Evolutionary conservation across 257 asterid genomes (phyloP), one percentile per base, ranked within the genome.

Genomic region (Perilla frutescens): DNA sequence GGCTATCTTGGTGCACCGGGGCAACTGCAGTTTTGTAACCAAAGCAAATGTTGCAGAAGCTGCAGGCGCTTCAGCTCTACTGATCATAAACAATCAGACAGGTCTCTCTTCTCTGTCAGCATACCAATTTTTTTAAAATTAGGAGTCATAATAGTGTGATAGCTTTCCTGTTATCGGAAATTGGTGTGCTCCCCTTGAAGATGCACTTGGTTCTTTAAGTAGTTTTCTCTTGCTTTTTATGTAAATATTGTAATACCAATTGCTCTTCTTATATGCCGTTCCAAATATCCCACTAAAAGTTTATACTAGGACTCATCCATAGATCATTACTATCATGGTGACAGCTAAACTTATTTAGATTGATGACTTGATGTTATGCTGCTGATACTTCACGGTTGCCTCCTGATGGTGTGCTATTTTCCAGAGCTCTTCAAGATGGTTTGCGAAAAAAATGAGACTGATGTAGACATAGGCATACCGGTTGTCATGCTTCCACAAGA

Each of bases 361-460:
- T 20, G 26, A 20, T 20, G 26, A 11, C 32, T 48, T 47, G 8
- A 68, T 50, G 8, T 68, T 11, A n/a, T 29, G 8, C 61, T 49
- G 65, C 37, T 80, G 67, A 59, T 75, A 57, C 73, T 9, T 62
- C 32, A 68, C 31, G 58, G 39, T 31, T 68, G 37, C 53, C 36
- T 44, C 49, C 41, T 70, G 32, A 62, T 53, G 62, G 44, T 56
- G 44, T 56, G 55, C 78, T 47, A 44, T 56, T 76, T 49, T 71
- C 20, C 90, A 94, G 97, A 91, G 62, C 96, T 94, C 81, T 91
- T 91, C 88, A 93, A 93, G 93, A 93, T 93, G 98, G 97, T 93
- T 72, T 93, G 98, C 55, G 94, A 88, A 83, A 80, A 85, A 49
- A 86, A 87, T 20, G 93, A 89, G 78, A 80, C 96, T 36, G 83